Evolutionary conservation across 306 rosid species (phyloP).

Genomic region (Fagus sylvatica): DNA sequence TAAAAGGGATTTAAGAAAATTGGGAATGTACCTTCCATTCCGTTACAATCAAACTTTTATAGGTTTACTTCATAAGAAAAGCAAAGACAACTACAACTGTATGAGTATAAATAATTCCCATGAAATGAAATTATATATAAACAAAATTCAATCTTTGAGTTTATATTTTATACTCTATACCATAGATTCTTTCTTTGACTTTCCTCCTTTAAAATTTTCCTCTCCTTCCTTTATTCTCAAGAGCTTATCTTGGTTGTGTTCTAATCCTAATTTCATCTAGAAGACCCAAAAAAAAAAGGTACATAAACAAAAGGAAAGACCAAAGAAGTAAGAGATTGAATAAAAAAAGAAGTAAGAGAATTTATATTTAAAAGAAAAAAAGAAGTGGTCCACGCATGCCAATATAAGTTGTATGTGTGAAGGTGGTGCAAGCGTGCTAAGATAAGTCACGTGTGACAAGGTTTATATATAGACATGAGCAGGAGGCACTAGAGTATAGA

Average conservation of each 20-base stretch:
- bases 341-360: too few relatives aligned
- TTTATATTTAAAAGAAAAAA: not conserved
- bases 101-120: not conserved
- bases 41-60: not conserved
- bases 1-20: too few relatives aligned
- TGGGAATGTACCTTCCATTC: too few relatives aligned
- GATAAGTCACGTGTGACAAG: constrained; percentile 56
- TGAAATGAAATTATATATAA: not conserved
- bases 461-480: constrained; percentile 53
- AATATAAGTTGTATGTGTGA: constrained; percentile 20
- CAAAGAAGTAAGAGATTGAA: not conserved
- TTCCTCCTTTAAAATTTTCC: not conserved
- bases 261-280: not conserved
- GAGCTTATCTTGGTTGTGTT: not conserved
- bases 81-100: not conserved
- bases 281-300: not conserved
- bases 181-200: not conserved
- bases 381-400: constrained; percentile 62
- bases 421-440: constrained; percentile 34
- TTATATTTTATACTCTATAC: too few relatives aligned
- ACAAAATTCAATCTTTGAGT: not conserved
- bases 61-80: not conserved
- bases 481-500: constrained; percentile 13
- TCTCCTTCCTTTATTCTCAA: not conserved
- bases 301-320: not conserved